These are phyloP conservation scores for Circinella umbellata DNA, from an alignment of 371 early-diverging fungal genomes.

Conservation along the genomic window DNA sequence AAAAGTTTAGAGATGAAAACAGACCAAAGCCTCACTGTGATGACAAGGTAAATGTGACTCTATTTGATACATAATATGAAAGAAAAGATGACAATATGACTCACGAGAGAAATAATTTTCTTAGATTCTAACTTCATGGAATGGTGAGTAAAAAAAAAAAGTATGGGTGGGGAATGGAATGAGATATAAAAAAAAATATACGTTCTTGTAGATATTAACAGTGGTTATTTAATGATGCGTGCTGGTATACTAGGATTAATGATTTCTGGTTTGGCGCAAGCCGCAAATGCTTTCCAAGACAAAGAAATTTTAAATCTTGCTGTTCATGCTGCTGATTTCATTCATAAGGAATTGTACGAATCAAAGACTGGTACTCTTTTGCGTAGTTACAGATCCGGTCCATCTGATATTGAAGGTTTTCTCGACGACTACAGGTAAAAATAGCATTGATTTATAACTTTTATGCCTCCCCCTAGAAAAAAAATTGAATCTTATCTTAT, in stretches of 20 bases:
- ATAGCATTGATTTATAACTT: not conserved
- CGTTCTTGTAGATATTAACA: too few species aligned
- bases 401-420: conserved; percentile 58
- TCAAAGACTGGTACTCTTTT: conserved; percentile 33
- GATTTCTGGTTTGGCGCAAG: conserved; percentile 58
- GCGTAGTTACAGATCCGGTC: conserved; percentile 56
- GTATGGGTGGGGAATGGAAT: not conserved
- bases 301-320: conserved; percentile 44
- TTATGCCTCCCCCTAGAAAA: too few species aligned
- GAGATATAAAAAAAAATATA: too few species aligned
- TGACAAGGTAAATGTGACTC: conserved; percentile 67
- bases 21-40: conserved; percentile 70
- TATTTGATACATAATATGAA: too few species aligned
- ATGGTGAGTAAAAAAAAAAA: conserved; percentile 32
- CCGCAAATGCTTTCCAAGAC: conserved; percentile 49
- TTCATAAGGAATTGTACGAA: conserved; percentile 49
- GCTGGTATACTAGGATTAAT: conserved; percentile 45
- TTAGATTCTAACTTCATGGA: conserved; percentile 50
- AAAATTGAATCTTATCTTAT: too few species aligned
- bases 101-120: not conserved
- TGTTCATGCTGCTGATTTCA: conserved; percentile 52
- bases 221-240: too few species aligned
- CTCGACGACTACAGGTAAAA: conserved; percentile 67
- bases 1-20: conserved; percentile 41
- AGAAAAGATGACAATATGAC: too few species aligned